Evolutionary conservation across 2,329 filamentous ascomycete species (phyloP).

Genomic region (Monosporascus cannonballus): DNA sequence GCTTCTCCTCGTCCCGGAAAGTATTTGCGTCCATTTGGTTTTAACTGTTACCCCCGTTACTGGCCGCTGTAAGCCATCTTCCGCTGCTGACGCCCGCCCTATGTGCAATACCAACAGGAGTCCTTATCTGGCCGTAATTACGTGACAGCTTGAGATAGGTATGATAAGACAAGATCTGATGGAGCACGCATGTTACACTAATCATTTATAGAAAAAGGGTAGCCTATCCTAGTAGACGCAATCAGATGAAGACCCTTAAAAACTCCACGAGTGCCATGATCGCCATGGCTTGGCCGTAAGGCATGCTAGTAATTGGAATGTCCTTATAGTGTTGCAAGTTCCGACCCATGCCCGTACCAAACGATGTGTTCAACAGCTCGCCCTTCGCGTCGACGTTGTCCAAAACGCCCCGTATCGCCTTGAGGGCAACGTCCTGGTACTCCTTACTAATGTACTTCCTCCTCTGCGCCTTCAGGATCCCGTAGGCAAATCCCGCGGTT

Average conservation of each 20-base stretch:
- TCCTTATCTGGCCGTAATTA: no score
- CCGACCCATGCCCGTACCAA: constrained; percentile 73
- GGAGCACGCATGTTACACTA: no score
- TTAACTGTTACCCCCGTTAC: no score
- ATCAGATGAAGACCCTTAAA: constrained; percentile 48
- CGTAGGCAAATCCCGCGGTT: constrained; percentile 75
- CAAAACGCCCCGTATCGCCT: constrained; percentile 61
- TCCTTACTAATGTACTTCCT: constrained; percentile 62
- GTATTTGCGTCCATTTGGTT: no score
- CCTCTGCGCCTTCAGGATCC: constrained; percentile 66
- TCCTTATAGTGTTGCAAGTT: constrained; percentile 71
- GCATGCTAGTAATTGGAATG: constrained; percentile 73
- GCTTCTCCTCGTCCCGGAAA: no score
- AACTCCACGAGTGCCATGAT: constrained; percentile 77
- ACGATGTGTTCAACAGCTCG: constrained; percentile 68
- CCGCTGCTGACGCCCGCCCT: no score
- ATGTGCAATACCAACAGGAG: no score
- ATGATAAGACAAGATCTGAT: no score
- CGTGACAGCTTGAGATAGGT: no score
- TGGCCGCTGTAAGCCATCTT: no score
- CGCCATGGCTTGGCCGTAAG: constrained; percentile 79
- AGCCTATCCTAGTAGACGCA: no score
- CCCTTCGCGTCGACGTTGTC: constrained; percentile 60
- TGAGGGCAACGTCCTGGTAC: constrained; percentile 56
- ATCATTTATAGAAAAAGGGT: no score